Conservation (phyloP, 495 filamentous ascomycete species). For the Choiromyces venosus region DNA sequence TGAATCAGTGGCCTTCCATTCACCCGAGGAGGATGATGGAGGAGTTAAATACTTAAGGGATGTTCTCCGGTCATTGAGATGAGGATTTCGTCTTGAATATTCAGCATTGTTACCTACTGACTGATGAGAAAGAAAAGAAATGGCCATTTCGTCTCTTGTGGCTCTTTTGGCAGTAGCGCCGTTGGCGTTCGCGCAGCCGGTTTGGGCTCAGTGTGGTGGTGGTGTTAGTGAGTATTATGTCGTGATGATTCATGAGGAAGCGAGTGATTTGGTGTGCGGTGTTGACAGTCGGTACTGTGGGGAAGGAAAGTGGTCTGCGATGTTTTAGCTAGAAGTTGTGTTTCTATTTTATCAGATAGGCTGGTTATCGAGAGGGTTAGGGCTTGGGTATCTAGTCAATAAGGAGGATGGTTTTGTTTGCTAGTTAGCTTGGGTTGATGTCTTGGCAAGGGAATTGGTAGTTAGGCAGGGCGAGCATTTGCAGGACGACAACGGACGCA, state of each 20-base stretch:
- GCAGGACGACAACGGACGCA: no score
- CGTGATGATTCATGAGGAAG: background rate
- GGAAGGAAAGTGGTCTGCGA: no score
- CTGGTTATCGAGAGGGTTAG: no score
- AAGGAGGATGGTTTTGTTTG: no score
- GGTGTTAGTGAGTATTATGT: background rate
- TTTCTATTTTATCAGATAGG: no score
- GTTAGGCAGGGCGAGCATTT: no score
- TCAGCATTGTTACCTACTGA: background rate
- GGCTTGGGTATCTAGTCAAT: no score
- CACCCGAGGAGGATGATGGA: background rate
- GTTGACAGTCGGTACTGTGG: background rate
- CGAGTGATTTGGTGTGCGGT: background rate
- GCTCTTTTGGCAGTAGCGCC: background rate
- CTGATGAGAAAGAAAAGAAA: background rate
- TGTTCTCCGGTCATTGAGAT: background rate
- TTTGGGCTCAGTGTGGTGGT: background rate
- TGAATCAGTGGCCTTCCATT: background rate
- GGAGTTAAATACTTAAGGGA: background rate
- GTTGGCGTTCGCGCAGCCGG: background rate
- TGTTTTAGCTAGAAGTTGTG: no score
- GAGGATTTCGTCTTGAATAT: background rate
- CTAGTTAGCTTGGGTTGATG: no score
- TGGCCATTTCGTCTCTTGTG: background rate
- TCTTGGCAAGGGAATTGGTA: no score